These are phyloP conservation scores for Pseudogymnoascus sp. DNA, from an alignment of 2,329 filamentous ascomycete species.

Conservation along the genomic window DNA sequence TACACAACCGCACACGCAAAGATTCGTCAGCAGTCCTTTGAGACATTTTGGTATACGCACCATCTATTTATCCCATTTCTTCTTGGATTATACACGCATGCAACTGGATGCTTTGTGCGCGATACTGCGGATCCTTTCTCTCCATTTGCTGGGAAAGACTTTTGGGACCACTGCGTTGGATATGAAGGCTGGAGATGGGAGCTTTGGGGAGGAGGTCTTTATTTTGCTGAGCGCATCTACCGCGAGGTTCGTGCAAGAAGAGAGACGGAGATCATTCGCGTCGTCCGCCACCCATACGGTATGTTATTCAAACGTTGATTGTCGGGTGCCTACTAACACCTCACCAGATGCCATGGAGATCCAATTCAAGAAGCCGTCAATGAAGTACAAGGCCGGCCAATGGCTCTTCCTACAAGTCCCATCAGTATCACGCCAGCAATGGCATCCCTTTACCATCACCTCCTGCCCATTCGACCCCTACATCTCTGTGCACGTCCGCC, in stretches of 20 bases:
- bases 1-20: slow-evolving; percentile 91
- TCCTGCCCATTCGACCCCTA: slow-evolving; percentile 96
- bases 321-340: slow-evolving; percentile 23
- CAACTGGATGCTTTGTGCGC: slow-evolving; percentile 91
- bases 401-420: slow-evolving; percentile 97
- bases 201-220: slow-evolving; percentile 74
- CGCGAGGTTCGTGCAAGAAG: slow-evolving; percentile 80
- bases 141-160: slow-evolving; percentile 71
- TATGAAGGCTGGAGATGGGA: slow-evolving; percentile 98
- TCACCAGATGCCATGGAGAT: slow-evolving; percentile 80
- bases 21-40: slow-evolving; percentile 93
- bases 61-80: slow-evolving; percentile 97
- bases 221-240: slow-evolving; percentile 80
- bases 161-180: slow-evolving; percentile 89
- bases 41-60: slow-evolving; percentile 99
- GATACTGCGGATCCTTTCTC: slow-evolving; percentile 65
- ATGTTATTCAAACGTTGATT: slow-evolving; percentile 27
- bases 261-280: slow-evolving; percentile 81
- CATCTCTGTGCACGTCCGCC: slow-evolving; percentile 86
- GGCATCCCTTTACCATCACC: slow-evolving; percentile 99
- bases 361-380: slow-evolving; percentile 90
- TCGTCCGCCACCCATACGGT: slow-evolving; percentile 93
- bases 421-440: slow-evolving; percentile 79
- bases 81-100: slow-evolving; percentile 89
- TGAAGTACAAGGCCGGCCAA: slow-evolving; percentile 97